Percentiles rank a stretch among this genome's conserved stretches.
Evolutionary conservation across 495 filamentous ascomycete genomes (phyloP).

Genomic region (Mycothermus thermophilus): DNA sequence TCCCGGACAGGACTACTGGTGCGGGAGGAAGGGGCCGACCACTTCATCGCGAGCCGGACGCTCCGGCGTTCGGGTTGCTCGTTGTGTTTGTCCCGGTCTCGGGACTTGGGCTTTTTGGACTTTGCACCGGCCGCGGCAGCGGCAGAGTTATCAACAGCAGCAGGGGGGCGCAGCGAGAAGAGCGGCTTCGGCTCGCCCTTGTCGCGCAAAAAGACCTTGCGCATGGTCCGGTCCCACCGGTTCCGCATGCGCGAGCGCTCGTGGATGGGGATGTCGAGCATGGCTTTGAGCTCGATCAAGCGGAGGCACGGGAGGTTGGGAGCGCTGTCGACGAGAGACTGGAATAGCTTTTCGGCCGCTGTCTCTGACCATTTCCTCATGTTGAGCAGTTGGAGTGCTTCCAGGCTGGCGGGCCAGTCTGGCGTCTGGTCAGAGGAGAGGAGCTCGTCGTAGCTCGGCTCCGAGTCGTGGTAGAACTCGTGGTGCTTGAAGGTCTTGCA

Average conservation of each 20-base stretch:
- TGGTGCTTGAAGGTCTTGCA: slow-evolving; percentile 50
- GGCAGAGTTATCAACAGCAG: not conserved
- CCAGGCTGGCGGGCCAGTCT: slow-evolving; percentile 58
- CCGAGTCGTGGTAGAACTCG: slow-evolving; percentile 41
- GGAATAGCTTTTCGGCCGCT: slow-evolving; percentile 60
- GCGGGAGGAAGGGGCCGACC: slow-evolving; percentile 10
- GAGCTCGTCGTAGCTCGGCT: slow-evolving; percentile 54
- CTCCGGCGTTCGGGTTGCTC: slow-evolving; percentile 12
- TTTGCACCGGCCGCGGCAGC: not conserved
- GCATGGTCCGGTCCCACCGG: slow-evolving; percentile 52
- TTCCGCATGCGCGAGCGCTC: slow-evolving; percentile 60
- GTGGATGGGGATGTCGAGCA: slow-evolving; percentile 62
- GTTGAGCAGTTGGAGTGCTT: slow-evolving; percentile 55
- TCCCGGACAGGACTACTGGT: slow-evolving; percentile 12
- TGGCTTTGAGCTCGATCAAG: slow-evolving; percentile 52
- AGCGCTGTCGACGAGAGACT: slow-evolving; percentile 57
- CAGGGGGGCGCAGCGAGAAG: slow-evolving; percentile 11
- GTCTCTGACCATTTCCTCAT: slow-evolving; percentile 53
- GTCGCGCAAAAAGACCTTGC: slow-evolving; percentile 49
- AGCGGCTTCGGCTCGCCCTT: slow-evolving; percentile 34
- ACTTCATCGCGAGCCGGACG: slow-evolving; percentile 9
- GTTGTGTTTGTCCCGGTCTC: not conserved
- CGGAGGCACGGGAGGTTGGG: slow-evolving; percentile 48
- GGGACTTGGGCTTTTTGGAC: not conserved
- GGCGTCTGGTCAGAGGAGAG: slow-evolving; percentile 47